A percentile compares a stretch with the other conserved stretches of the same genome.
These are phyloP conservation scores for Flaveria ramosissima DNA, from an alignment of 129 eudicot species.

Conservation along the genomic window DNA sequence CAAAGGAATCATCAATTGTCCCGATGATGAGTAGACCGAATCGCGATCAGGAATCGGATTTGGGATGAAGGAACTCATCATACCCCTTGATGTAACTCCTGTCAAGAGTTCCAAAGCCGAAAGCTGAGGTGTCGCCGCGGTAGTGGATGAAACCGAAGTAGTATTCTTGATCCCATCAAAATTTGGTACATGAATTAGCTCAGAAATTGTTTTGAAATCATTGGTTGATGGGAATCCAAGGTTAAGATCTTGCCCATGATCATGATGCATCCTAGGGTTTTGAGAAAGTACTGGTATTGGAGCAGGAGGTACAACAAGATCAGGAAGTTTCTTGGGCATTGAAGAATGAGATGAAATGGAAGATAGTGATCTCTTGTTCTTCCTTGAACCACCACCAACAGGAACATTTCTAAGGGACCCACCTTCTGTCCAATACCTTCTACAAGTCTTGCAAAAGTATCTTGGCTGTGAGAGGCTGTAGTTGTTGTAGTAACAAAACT, in stretches of 20 bases:
- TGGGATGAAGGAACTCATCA: conserved; percentile 52
- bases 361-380: conserved; percentile 73
- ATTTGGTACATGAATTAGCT: conserved; percentile 63
- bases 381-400: conserved; percentile 91
- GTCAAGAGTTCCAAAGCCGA: conserved; percentile 69
- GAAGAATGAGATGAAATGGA: conserved; percentile 40
- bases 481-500: conserved; percentile 89
- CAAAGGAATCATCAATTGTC: conserved; percentile 39
- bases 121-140: conserved; percentile 40
- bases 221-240: conserved; percentile 52
- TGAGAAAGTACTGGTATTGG: conserved; percentile 30
- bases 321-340: conserved; percentile 53
- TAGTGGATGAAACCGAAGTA: conserved; percentile 28
- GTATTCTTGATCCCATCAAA: conserved; percentile 42
- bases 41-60: conserved; percentile 46
- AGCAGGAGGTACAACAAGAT: conserved; percentile 38
- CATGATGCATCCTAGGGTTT: conserved; percentile 51
- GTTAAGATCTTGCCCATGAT: conserved; percentile 74
- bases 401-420: conserved; percentile 87
- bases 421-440: conserved; percentile 96
- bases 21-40: conserved; percentile 43
- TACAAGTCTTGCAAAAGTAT: conserved; percentile 88
- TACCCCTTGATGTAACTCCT: conserved; percentile 67
- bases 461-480: conserved; percentile 90
- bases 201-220: conserved; percentile 69